Percentiles rank a stretch among this genome's conserved stretches.
Conservation (phyloP, 495 filamentous ascomycete species). For the Penicillium lagena region DNA sequence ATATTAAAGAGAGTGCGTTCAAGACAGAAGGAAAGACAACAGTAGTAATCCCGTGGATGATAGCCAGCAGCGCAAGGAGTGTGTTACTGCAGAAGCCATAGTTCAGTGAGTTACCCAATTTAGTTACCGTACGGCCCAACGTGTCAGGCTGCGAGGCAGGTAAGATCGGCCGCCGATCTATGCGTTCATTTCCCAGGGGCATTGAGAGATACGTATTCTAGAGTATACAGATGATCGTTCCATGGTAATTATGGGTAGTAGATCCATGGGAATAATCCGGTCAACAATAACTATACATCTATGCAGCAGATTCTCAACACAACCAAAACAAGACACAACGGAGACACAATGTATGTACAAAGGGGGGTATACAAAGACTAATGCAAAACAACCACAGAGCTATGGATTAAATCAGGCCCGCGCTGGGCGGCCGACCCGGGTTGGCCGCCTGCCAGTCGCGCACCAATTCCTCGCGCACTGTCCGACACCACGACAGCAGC, state of each 20-base stretch:
- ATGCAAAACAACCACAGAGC: background rate
- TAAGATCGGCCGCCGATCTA: too few species aligned
- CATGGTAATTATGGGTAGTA: too few species aligned
- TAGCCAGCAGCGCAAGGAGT: background rate
- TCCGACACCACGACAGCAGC: conserved; percentile 69
- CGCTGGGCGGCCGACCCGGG: conserved; percentile 19
- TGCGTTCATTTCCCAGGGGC: too few species aligned
- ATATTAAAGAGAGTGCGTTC: conserved; percentile 6
- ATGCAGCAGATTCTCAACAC: background rate
- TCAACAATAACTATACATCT: too few species aligned
- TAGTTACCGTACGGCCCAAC: too few species aligned
- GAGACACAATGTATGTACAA: conserved; percentile 3
- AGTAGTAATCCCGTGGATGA: conserved; percentile 6
- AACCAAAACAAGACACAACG: conserved; percentile 14
- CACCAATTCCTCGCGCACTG: conserved; percentile 70
- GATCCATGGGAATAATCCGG: too few species aligned
- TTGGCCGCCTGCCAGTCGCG: conserved; percentile 47
- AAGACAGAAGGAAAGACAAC: conserved; percentile 18
- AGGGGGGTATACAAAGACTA: too few species aligned
- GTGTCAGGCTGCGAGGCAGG: too few species aligned
- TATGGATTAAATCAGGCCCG: conserved; percentile 15
- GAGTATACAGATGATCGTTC: too few species aligned
- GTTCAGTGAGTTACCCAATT: too few species aligned
- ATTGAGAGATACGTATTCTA: too few species aligned
- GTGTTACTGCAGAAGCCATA: too few species aligned